Evolutionary conservation across 2,329 filamentous ascomycete species (phyloP), one percentile per base, ranked within the genome.

Genomic region (Clarireedia sp.): DNA sequence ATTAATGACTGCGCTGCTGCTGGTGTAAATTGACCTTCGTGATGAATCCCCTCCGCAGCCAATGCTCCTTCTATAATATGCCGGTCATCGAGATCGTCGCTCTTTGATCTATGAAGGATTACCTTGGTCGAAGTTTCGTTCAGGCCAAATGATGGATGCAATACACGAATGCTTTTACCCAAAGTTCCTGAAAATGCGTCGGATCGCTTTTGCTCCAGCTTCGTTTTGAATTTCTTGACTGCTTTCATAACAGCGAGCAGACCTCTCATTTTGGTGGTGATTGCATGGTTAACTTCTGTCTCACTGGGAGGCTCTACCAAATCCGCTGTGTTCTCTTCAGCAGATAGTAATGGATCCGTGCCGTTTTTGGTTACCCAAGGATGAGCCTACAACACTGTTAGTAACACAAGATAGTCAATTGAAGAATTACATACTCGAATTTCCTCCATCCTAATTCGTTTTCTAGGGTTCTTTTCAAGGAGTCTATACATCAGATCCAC

Each of bases 301-400:
- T 94, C 88, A 56, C 92, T 97, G 0, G 92, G 92, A 5, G 85
- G 81, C 59, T 90, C 89, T 33, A 97, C 77, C 16, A 90, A 74
- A 60, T 90, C 79, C 10, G 86, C 81, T 44, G 89, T 95, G 64
- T 99, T 99, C 67, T 96, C 91, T 60, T 90, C 87, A 45, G 82
- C 79, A 7, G 89, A 82, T 12, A 97, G 77, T 14, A 99, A 75
- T 58, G 82, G 82, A 69, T 97, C 92, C 7, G 75, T 79, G 14
- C 90, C 91, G 55, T 80, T 73, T 65, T 83, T 87, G 5, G 92
- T 97, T 14, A 99, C 90, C 94, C 94, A 99, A 0, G 90, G 82
- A 68, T 99, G 94, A 64, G 86, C 81, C 92, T 96, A 57, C 59
- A 23, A 54, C 48, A n/a, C 12, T 17, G 51, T 41, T 49, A 43